These are phyloP conservation scores for Calonectria ilicicola DNA, from an alignment of 2,329 filamentous ascomycete species.

Conservation along the genomic window DNA sequence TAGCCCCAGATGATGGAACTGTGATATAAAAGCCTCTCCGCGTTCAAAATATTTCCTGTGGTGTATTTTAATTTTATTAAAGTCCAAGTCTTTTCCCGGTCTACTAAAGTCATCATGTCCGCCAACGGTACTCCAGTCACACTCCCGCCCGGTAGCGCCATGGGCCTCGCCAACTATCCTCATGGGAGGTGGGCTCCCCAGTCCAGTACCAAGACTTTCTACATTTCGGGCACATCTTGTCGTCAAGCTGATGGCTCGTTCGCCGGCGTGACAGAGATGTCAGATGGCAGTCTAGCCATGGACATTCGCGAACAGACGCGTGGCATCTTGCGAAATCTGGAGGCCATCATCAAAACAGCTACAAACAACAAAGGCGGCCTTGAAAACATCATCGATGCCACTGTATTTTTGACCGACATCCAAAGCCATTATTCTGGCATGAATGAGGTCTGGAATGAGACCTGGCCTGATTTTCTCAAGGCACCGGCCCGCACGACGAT, in stretches of 20 bases:
- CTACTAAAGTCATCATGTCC: background rate
- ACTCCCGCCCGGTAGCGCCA: background rate
- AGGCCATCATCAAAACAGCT: background rate
- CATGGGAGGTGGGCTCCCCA: background rate
- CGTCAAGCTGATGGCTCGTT: background rate
- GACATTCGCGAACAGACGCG: background rate
- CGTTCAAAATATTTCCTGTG: no score
- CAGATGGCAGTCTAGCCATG: background rate
- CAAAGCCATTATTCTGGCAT: background rate
- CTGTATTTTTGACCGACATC: background rate
- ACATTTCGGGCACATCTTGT: background rate
- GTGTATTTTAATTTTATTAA: no score
- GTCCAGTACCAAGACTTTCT: background rate
- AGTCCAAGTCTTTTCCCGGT: no score
- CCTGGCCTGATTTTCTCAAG: background rate
- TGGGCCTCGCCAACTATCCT: background rate
- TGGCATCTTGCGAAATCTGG: background rate
- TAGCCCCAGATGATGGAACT: no score
- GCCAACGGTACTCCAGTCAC: background rate
- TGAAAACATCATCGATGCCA: background rate
- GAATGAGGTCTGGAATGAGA: background rate
- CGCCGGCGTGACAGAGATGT: background rate
- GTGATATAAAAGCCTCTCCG: no score
- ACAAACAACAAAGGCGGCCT: background rate
- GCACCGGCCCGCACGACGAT: background rate